Percentiles rank a stretch among this genome's conserved stretches.
These are phyloP conservation scores for Gonium pectorale DNA, from an alignment of 139 green algal genomes.

Conservation along the genomic window DNA sequence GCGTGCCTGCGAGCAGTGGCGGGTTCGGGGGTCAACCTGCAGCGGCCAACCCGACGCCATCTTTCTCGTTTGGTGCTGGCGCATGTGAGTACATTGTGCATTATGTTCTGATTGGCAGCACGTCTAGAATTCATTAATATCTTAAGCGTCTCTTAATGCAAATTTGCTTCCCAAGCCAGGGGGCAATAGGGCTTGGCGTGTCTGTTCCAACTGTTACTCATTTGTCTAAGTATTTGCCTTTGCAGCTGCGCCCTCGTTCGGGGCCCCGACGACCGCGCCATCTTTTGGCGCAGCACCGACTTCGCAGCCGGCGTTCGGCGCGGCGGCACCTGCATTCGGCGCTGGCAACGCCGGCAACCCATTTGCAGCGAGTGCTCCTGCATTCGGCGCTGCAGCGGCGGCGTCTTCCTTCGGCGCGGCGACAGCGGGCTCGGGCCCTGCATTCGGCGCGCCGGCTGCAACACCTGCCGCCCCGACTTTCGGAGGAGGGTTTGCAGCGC, in stretches of 20 bases:
- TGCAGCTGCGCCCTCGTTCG: neutral
- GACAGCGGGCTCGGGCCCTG: neutral
- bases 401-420: neutral
- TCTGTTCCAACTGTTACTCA: no score
- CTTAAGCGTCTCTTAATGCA: neutral
- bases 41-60: no score
- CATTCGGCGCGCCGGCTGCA: neutral
- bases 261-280: neutral
- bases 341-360: neutral
- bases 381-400: neutral
- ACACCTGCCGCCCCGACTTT: neutral
- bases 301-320: neutral
- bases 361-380: neutral
- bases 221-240: no score
- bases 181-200: no score
- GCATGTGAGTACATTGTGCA: constrained; percentile 31
- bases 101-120: no score
- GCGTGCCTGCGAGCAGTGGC: neutral
- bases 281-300: neutral
- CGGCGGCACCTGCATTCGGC: neutral
- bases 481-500: constrained; percentile 6
- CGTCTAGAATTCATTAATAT: no score
- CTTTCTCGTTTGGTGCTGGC: neutral
- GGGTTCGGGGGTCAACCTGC: neutral
- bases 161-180: no score